Evolutionary conservation across 2,329 filamentous ascomycete genomes (phyloP).

Genomic region (Pseudogymnoascus pannorum): DNA sequence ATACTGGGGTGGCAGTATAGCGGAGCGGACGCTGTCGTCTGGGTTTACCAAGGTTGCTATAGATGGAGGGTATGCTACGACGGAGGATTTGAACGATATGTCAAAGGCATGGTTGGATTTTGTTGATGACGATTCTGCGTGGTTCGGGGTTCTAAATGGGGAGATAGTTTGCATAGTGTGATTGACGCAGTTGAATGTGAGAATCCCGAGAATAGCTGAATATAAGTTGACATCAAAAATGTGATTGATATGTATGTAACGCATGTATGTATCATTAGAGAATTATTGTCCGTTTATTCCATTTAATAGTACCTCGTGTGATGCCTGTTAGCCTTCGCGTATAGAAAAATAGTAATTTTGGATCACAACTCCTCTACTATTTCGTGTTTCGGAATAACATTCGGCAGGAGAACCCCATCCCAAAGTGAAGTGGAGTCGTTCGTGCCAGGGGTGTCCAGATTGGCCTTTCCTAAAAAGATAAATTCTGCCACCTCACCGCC

Average conservation of each 20-base stretch:
- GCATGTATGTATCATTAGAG: too few relatives aligned
- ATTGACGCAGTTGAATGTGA: not conserved
- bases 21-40: constrained; percentile 23
- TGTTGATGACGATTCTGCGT: constrained; percentile 29
- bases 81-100: constrained; percentile 29
- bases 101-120: constrained; percentile 30
- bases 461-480: not conserved
- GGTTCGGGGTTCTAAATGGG: constrained; percentile 33
- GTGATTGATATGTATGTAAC: too few relatives aligned
- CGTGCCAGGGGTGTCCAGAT: not conserved
- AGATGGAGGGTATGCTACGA: constrained; percentile 27
- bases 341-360: not conserved
- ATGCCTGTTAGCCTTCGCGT: not conserved
- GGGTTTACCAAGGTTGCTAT: constrained; percentile 27
- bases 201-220: not conserved
- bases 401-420: too few relatives aligned
- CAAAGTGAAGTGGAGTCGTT: not conserved
- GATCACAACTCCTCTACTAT: not conserved
- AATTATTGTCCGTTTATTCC: not conserved
- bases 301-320: not conserved
- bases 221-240: too few relatives aligned
- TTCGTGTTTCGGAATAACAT: not conserved
- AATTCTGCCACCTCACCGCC: constrained; percentile 4
- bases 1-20: constrained; percentile 15
- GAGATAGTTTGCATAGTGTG: constrained; percentile 29